Evolutionary conservation across 1,284 basidiomycete species (phyloP).

Genomic region (Ceratobasidium sp.): DNA sequence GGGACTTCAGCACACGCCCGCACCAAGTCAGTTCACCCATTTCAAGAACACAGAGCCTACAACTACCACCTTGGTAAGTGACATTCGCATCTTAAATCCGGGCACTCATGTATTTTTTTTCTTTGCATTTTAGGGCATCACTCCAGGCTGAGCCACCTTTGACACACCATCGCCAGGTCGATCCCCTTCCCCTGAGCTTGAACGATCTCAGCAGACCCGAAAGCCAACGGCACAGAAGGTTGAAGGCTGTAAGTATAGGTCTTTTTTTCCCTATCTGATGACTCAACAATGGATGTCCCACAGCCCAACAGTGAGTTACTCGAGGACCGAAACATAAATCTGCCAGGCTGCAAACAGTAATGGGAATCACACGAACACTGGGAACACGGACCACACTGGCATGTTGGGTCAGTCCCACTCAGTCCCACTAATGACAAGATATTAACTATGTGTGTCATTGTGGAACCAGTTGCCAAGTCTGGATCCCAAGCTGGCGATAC

Average conservation of each 20-base stretch:
- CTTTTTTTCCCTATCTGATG: background rate
- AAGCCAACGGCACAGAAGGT: constrained; percentile 3
- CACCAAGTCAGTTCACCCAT: constrained; percentile 19
- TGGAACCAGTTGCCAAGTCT: background rate
- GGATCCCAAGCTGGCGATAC: background rate
- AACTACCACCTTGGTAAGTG: constrained; percentile 10
- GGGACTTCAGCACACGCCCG: background rate
- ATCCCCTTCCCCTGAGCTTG: background rate
- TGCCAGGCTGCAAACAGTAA: background rate
- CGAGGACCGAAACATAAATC: background rate
- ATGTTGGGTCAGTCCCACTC: constrained; percentile 19
- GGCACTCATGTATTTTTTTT: background rate
- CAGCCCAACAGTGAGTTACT: background rate
- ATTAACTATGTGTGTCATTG: background rate
- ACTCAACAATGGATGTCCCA: background rate
- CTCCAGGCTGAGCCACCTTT: constrained; percentile 11
- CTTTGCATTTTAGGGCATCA: constrained; percentile 6
- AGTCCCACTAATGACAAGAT: background rate
- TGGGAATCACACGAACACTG: background rate
- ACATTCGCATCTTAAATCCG: background rate
- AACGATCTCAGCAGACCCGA: constrained; percentile 12
- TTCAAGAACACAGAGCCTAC: constrained; percentile 10
- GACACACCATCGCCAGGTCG: constrained; percentile 8
- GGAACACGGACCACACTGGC: constrained; percentile 7
- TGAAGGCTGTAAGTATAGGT: constrained; percentile 1